Conservation (phyloP, 2,329 filamentous ascomycete genomes). For the Beauveria brongniartii region DNA sequence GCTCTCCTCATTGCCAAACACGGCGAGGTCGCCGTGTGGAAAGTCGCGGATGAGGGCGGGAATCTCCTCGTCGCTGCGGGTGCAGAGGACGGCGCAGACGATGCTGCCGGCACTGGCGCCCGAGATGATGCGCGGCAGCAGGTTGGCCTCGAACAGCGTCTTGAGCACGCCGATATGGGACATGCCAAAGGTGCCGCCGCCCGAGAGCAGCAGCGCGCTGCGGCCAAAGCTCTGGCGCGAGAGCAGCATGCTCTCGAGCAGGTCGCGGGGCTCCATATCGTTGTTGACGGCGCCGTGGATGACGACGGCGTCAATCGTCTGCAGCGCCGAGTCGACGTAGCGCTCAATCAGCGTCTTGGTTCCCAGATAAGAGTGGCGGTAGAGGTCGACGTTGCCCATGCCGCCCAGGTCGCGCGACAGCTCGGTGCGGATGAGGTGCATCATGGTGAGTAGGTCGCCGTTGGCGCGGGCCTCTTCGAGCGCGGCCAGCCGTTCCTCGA, state of each 20-base stretch:
- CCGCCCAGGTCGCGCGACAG: conserved; percentile 74
- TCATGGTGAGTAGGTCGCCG: conserved; percentile 67
- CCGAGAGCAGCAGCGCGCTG: conserved; percentile 73
- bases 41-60: conserved; percentile 61
- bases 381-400: conserved; percentile 76
- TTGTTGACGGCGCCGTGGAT: conserved; percentile 47
- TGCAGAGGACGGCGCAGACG: conserved; percentile 72
- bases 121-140: conserved; percentile 80
- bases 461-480: conserved; percentile 66
- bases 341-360: conserved; percentile 82
- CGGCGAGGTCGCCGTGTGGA: conserved; percentile 69
- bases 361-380: conserved; percentile 75
- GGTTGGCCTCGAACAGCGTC: conserved; percentile 62
- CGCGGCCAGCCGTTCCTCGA: conserved; percentile 61
- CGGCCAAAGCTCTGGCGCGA: conserved; percentile 77
- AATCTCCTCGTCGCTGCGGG: conserved; percentile 69
- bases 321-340: conserved; percentile 73
- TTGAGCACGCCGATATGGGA: conserved; percentile 85
- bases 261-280: conserved; percentile 48
- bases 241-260: conserved; percentile 61
- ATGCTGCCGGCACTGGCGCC: conserved; percentile 84
- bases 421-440: conserved; percentile 71
- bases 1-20: conserved; percentile 59
- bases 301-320: conserved; percentile 65
- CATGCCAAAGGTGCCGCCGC: conserved; percentile 86